Percentiles rank a stretch among this genome's conserved stretches.
These are phyloP conservation scores for Leccinellum albellum DNA, from an alignment of 768 basidiomycete species.

Conservation along the genomic window DNA sequence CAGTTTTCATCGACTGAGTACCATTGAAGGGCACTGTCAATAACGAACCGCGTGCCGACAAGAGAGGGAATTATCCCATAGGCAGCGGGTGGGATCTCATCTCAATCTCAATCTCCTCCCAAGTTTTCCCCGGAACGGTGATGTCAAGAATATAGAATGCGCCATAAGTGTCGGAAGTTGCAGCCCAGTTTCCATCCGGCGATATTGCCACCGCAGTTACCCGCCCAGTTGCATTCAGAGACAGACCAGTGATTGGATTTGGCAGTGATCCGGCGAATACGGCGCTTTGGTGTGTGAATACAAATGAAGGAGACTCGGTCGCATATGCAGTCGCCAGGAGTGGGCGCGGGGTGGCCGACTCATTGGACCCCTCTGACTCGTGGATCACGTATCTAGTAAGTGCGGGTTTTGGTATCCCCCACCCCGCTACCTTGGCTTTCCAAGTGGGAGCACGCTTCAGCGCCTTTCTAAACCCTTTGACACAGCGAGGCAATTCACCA, in stretches of 20 bases:
- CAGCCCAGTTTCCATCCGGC: conserved; percentile 17
- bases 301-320: conserved; percentile 3
- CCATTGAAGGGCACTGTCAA: neutral
- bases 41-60: conserved; percentile 10
- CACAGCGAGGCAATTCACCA: conserved; percentile 16
- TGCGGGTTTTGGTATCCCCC: conserved; percentile 1
- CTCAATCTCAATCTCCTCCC: neutral
- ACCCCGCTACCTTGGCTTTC: conserved; percentile 1
- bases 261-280: neutral
- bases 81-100: neutral
- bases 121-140: neutral
- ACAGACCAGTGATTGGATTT: neutral
- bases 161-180: conserved; percentile 1
- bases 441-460: neutral
- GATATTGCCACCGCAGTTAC: conserved; percentile 14
- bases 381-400: neutral
- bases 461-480: conserved; percentile 3
- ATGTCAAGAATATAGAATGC: conserved; percentile 10
- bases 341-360: neutral
- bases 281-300: neutral
- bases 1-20: conserved; percentile 2
- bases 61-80: neutral
- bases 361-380: neutral
- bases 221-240: neutral
- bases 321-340: neutral